A percentile compares a stretch with the other conserved stretches of the same genome.
Conservation (phyloP, 768 basidiomycete species). For the Ramaria rubella region DNA sequence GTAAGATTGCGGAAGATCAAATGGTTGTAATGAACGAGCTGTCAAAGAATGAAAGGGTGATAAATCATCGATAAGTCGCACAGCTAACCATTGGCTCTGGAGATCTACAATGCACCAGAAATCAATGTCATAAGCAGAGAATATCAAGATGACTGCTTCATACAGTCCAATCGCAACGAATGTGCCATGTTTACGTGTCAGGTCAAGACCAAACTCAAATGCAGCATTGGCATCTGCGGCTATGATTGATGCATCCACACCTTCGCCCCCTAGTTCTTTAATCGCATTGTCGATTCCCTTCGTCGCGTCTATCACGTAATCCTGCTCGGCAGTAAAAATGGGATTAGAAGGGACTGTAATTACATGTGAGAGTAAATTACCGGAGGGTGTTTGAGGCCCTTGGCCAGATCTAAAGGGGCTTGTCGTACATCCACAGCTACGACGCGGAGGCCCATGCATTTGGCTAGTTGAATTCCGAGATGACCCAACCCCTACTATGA, state of each 20-base stretch:
- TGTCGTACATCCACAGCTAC: slow-evolving; percentile 2
- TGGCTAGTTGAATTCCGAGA: slow-evolving; percentile 4
- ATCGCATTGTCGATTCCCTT: neutral
- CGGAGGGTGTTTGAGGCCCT: neutral
- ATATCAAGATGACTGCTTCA: neutral
- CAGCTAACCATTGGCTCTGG: neutral
- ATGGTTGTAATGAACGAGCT: slow-evolving; percentile 2
- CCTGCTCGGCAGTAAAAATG: neutral
- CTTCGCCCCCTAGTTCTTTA: neutral
- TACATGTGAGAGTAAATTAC: neutral
- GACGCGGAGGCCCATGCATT: no score
- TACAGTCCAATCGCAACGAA: neutral
- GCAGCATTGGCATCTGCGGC: slow-evolving; percentile 1
- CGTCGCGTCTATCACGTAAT: neutral
- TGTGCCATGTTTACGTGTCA: slow-evolving; percentile 7
- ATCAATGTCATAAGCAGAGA: neutral
- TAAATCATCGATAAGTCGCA: neutral
- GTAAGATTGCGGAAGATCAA: neutral
- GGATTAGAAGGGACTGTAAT: neutral
- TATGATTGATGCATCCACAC: neutral
- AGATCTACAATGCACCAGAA: neutral
- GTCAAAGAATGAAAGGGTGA: neutral
- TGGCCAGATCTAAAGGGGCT: neutral
- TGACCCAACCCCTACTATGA: slow-evolving; percentile 2
- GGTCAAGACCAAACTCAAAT: neutral